A percentile compares a stretch with the other conserved stretches of the same genome.
Evolutionary conservation across 176 grass and related monocot species (phyloP).

Genomic region (Carex cristatella): DNA sequence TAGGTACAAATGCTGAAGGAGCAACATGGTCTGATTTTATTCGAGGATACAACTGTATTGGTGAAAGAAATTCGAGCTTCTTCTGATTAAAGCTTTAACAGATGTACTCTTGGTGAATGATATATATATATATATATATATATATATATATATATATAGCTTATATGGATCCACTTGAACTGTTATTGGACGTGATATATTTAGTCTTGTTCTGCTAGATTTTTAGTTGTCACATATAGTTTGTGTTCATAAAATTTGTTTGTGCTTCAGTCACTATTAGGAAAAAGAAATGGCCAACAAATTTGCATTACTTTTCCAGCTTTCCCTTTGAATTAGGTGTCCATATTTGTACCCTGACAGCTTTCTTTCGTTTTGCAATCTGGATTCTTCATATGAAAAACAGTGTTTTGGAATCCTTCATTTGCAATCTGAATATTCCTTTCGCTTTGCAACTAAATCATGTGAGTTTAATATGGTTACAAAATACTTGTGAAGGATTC

Average conservation of each 20-base stretch:
- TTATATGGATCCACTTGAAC: neutral
- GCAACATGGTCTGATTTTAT: constrained; percentile 18
- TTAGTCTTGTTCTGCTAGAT: neutral
- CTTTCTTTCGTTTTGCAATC: neutral
- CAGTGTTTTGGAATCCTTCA: neutral
- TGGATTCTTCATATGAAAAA: neutral
- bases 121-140: neutral
- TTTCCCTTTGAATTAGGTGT: neutral
- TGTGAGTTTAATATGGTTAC: neutral
- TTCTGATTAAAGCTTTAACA: neutral
- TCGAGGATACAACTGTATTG: constrained; percentile 12
- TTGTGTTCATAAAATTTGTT: neutral
- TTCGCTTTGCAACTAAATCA: neutral
- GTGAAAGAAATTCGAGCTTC: neutral
- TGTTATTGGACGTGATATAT: neutral
- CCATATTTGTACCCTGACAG: neutral
- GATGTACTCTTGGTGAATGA: neutral
- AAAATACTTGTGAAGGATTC: neutral
- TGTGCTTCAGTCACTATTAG: neutral
- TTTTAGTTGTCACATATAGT: neutral
- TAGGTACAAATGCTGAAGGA: constrained; percentile 18
- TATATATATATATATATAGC: neutral
- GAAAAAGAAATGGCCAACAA: neutral
- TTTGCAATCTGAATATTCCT: too few species aligned
- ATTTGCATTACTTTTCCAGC: neutral